phyloP scores from a whole-genome alignment of 169 alveolate genomes.

The Babesia divergens region DNA sequence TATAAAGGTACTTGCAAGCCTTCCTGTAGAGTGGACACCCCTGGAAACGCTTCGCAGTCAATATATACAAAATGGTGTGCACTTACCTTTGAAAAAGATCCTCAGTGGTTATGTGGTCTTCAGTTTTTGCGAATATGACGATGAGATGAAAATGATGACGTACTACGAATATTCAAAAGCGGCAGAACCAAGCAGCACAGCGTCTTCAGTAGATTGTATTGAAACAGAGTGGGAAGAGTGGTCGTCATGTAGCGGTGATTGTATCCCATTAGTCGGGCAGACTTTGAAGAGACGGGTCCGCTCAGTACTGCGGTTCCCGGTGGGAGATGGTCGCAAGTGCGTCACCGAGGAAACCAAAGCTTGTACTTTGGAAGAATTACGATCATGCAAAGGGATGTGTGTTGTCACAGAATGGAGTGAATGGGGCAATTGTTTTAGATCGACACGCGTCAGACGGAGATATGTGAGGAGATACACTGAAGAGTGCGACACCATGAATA shows the following conservation, averaged over 20 bases:
- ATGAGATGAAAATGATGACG: neutral
- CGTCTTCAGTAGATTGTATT: slow-evolving; percentile 16
- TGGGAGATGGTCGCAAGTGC: slow-evolving; percentile 45
- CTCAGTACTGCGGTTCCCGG: neutral
- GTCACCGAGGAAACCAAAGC: slow-evolving; percentile 28
- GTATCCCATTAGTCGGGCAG: slow-evolving; percentile 4
- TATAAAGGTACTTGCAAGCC: neutral
- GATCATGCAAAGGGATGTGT: slow-evolving; percentile 18
- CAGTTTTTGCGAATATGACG: slow-evolving; percentile 10
- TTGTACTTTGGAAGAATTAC: slow-evolving; percentile 10
- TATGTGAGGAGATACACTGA: neutral
- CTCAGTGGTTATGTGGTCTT: neutral
- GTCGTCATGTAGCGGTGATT: slow-evolving; percentile 16
- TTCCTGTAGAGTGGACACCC: neutral
- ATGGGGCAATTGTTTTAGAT: slow-evolving; percentile 11
- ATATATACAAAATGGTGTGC: neutral
- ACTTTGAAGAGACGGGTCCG: slow-evolving; percentile 10
- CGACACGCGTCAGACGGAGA: neutral
- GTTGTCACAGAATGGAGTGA: slow-evolving; percentile 38
- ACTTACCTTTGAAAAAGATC: neutral
- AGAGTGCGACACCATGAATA: neutral
- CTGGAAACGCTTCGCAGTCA: neutral
- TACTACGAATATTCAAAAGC: neutral
- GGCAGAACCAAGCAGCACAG: neutral
- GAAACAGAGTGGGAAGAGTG: slow-evolving; percentile 56